Conservation (phyloP, 1,284 basidiomycete species). For the Rhodofomes roseus region DNA sequence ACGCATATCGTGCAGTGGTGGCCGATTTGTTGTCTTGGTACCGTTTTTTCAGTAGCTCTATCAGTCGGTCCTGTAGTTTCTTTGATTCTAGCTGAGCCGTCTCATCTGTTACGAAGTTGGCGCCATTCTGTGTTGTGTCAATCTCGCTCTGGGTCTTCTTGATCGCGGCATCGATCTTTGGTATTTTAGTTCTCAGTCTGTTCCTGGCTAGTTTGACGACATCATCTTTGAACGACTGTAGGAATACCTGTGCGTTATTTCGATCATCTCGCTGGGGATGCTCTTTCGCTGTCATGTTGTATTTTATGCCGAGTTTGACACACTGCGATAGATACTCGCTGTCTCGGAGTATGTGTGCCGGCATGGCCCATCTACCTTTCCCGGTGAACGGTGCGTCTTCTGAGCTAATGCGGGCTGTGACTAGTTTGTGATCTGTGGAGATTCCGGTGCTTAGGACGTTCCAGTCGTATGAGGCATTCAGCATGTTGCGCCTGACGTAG, state of each 20-base stretch:
- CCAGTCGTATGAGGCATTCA: not conserved
- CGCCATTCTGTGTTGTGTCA: no score
- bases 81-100: not conserved
- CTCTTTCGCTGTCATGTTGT: no score
- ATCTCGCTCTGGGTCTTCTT: no score
- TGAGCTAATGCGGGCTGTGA: not conserved
- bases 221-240: no score
- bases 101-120: no score
- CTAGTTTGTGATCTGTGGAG: not conserved
- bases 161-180: no score
- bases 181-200: no score
- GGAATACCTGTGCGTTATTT: no score
- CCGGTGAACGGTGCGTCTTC: not conserved
- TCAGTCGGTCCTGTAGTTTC: not conserved
- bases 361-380: constrained; percentile 1
- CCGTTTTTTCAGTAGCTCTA: not conserved
- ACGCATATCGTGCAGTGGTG: not conserved
- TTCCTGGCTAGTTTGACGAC: no score
- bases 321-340: no score
- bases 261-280: no score
- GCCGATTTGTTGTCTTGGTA: not conserved
- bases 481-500: not conserved
- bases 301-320: no score
- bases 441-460: not conserved
- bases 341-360: not conserved